Percentiles rank a stretch among this genome's conserved stretches.
Conservation (phyloP, 768 basidiomycete genomes). For the Psilocybe cyanescens region DNA sequence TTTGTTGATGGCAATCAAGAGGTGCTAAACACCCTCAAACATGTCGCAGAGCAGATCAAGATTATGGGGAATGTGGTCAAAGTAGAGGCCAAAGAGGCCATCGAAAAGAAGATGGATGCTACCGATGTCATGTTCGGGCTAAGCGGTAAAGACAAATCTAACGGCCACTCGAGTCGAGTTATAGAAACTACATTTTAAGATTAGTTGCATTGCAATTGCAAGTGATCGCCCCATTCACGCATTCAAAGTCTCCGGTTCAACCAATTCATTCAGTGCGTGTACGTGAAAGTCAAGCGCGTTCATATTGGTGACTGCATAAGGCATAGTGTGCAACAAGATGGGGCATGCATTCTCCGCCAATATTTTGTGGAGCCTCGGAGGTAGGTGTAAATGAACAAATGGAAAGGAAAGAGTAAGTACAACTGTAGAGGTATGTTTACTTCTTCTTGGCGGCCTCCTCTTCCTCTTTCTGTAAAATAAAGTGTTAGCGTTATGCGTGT, state of each 20-base stretch:
- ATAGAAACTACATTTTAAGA: conserved; percentile 8
- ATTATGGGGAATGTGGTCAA: conserved; percentile 84
- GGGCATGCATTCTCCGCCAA: conserved; percentile 28
- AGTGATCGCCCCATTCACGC: neutral
- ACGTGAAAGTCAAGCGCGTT: conserved; percentile 23
- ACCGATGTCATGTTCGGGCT: conserved; percentile 15
- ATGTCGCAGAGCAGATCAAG: conserved; percentile 87
- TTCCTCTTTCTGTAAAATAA: conserved; percentile 71
- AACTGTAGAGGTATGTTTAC: conserved; percentile 43
- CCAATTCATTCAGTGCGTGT: neutral
- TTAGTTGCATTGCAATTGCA: neutral
- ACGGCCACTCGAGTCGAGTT: neutral
- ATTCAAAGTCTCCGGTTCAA: neutral
- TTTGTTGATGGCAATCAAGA: conserved; percentile 87
- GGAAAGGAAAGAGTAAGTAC: conserved; percentile 28
- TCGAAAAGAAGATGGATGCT: conserved; percentile 47
- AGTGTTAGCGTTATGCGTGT: conserved; percentile 7
- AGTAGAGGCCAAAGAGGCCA: conserved; percentile 67
- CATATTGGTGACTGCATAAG: conserved; percentile 39
- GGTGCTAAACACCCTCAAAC: conserved; percentile 78
- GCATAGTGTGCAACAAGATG: conserved; percentile 37
- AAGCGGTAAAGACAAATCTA: conserved; percentile 7
- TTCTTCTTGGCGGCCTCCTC: conserved; percentile 94
- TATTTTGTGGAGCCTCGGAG: conserved; percentile 39
- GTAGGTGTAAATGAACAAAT: conserved; percentile 30